phyloP scores from a whole-genome alignment of 2,329 filamentous ascomycete genomes.

The Pseudocercospora fuligena region DNA sequence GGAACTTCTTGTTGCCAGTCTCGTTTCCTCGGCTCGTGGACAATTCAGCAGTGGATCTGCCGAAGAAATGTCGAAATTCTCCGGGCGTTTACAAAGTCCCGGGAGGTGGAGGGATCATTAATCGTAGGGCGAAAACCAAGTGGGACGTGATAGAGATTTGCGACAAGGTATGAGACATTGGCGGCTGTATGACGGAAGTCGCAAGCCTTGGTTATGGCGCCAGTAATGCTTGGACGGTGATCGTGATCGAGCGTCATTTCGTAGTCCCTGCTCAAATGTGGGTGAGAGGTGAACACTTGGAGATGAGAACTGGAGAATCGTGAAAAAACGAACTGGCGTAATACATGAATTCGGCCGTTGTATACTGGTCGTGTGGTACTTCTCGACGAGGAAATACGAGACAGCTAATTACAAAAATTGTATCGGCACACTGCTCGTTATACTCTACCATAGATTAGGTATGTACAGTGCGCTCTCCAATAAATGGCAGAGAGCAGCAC shows the following conservation, averaged over 20 bases:
- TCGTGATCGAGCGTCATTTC: neutral
- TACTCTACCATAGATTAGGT: constrained; percentile 25
- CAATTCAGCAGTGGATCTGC: neutral
- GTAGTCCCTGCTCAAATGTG: neutral
- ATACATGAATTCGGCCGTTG: neutral
- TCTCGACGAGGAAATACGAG: neutral
- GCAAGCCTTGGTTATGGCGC: neutral
- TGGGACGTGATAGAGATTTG: constrained; percentile 16
- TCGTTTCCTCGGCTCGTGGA: no score
- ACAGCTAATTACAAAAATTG: constrained; percentile 9
- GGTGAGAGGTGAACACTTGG: neutral
- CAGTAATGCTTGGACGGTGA: neutral
- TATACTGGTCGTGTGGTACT: constrained; percentile 1
- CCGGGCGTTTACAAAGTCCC: neutral
- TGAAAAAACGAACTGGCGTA: neutral
- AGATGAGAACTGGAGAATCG: neutral
- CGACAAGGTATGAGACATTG: constrained; percentile 6
- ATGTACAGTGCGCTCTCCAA: constrained; percentile 28
- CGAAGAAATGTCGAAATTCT: neutral
- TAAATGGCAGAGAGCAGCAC: constrained; percentile 20
- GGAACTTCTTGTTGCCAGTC: no score
- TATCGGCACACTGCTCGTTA: constrained; percentile 20
- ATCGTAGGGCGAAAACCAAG: neutral
- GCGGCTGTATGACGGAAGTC: constrained; percentile 13
- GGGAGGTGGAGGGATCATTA: neutral